A percentile compares a stretch with the other conserved stretches of the same genome.
Conservation (phyloP, 305 asterid genomes). For the Rubia peregrina region DNA sequence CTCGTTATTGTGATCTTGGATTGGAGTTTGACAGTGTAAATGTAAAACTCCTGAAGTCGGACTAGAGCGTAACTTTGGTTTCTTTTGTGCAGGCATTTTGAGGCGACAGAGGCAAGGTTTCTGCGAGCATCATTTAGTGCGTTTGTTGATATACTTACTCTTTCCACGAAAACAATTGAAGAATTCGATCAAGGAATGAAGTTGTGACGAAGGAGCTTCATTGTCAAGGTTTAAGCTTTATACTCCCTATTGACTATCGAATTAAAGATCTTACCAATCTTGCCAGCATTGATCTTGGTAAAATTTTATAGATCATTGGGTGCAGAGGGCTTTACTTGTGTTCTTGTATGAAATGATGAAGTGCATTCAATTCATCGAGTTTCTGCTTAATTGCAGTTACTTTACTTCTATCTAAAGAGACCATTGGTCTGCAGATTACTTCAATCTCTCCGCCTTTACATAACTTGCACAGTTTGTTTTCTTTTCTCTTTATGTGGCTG, state of each 20-base stretch:
- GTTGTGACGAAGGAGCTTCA: not conserved
- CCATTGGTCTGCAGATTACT: not conserved
- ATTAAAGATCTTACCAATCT: not conserved
- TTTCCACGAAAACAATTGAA: constrained; percentile 76
- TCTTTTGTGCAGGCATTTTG: constrained; percentile 53
- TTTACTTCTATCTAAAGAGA: not conserved
- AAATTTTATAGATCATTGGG: not conserved
- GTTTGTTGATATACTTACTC: constrained; percentile 78
- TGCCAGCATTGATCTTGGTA: not conserved
- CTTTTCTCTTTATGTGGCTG: no score
- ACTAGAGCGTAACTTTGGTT: constrained; percentile 1
- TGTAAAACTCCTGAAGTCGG: not conserved
- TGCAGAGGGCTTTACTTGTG: constrained; percentile 1
- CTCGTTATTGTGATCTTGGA: not conserved
- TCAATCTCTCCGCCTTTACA: no score
- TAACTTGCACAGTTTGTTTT: no score
- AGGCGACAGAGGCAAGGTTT: constrained; percentile 88
- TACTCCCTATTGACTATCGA: not conserved
- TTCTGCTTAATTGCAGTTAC: not conserved
- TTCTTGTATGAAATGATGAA: not conserved
- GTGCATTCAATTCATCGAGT: not conserved
- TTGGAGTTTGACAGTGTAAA: not conserved
- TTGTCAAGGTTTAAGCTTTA: not conserved
- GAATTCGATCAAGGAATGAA: constrained; percentile 3
- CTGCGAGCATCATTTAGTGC: constrained; percentile 90